Evolutionary conservation across 2,329 filamentous ascomycete genomes (phyloP), one percentile per base, ranked within the genome.

Genomic region (Pseudocercospora eumusae): DNA sequence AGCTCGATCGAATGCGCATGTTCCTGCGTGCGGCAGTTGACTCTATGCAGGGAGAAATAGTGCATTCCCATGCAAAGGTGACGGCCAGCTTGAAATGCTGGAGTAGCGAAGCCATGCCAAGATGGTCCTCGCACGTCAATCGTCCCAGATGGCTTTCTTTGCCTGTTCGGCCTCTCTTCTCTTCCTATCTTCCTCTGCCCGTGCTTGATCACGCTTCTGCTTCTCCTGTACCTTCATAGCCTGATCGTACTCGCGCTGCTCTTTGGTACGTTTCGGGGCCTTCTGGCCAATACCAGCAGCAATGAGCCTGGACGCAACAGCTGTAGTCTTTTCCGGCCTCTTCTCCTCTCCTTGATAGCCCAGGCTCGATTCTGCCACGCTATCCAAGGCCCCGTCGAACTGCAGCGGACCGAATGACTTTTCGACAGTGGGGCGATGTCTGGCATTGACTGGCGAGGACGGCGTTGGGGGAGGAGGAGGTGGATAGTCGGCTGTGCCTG

Each of bases 121-220:
- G 5, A 18, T 18, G 13, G 4, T 40, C 18, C 15, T 18, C 7
- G 15, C 36, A 53, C 23, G 56, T 75, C 68, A 86, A 68, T 81
- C 90, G 62, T 95, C 88, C 95, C 95, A 98, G 25, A 96, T 82
- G n/a, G 90, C 88, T 64, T 84, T 84, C 81, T 89, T 96, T n/a
- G 89, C 88, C 75, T 83, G 86, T 74, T 93, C 89, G 50, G 80
- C 81, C 33, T 86, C 85, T 71, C 88, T 85, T 70, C 86, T 85
- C 66, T 84, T 83, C 70, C 80, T 82, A 66, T 79, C 84, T 75
- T 87, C 85, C 61, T 86, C 85, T 60, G 86, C 86, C 72, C 82
- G 87, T 75, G 93, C 91, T 69, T 86, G 84, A 61, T 93, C 90
- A 62, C 87, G 81, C 69, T 85, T 84, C 80, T 87, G 92, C 71